Percentiles rank a stretch among this genome's conserved stretches.
Evolutionary conservation across 371 early-diverging fungal genomes (phyloP).

Genomic region (Apophysomyces elegans): DNA sequence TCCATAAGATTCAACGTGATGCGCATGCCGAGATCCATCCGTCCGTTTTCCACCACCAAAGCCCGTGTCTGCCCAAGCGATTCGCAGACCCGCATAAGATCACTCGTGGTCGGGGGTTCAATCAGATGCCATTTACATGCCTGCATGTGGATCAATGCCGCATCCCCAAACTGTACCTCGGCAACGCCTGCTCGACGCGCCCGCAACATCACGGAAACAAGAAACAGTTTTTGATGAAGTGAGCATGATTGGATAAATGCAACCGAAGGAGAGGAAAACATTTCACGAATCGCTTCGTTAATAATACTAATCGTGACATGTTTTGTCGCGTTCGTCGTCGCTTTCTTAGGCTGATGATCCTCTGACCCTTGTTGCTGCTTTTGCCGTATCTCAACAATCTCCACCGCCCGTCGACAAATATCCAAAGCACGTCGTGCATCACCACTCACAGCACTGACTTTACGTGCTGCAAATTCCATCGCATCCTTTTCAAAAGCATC

Average conservation of each 20-base stretch:
- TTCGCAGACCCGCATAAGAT: constrained; percentile 69
- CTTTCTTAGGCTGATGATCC: neutral
- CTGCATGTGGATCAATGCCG: constrained; percentile 53
- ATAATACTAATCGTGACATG: constrained; percentile 80
- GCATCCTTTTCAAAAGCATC: constrained; percentile 82
- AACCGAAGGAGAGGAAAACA: constrained; percentile 80
- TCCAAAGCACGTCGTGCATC: constrained; percentile 97
- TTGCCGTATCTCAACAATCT: constrained; percentile 70
- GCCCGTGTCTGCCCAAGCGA: constrained; percentile 70
- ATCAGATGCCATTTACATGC: constrained; percentile 71
- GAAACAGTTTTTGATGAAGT: constrained; percentile 84
- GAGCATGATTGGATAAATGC: constrained; percentile 74
- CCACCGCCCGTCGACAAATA: constrained; percentile 90
- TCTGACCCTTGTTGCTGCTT: constrained; percentile 1
- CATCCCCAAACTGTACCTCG: constrained; percentile 80
- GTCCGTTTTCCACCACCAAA: constrained; percentile 69
- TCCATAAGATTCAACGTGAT: constrained; percentile 70
- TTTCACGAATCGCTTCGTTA: constrained; percentile 80
- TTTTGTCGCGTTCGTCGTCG: neutral
- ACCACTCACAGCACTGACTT: constrained; percentile 94
- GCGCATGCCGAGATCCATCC: constrained; percentile 72
- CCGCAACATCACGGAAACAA: constrained; percentile 71
- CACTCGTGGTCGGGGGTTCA: constrained; percentile 64
- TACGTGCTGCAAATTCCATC: constrained; percentile 92
- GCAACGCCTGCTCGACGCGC: constrained; percentile 70